phyloP scores from a whole-genome alignment of 2,329 filamentous ascomycete species.

The Pseudogymnoascus sp. region DNA sequence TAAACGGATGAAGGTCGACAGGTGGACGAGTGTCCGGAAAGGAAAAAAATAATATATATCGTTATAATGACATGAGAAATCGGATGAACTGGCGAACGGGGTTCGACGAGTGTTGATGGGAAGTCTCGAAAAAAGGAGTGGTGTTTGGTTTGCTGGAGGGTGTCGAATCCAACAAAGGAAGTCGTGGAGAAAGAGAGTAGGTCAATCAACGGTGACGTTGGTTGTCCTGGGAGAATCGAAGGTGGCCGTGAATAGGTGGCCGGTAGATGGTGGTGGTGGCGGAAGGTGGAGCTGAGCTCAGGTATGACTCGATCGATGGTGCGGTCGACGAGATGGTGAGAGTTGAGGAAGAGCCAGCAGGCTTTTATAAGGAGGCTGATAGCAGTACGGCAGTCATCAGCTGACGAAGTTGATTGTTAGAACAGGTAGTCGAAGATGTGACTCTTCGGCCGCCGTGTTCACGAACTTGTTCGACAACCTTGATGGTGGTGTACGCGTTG shows the following conservation, averaged over 20 bases:
- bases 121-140: slow-evolving; percentile 9
- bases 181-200: slow-evolving; percentile 17
- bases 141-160: slow-evolving; percentile 12
- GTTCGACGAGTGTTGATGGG: slow-evolving; percentile 2
- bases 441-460: slow-evolving; percentile 35
- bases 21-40: slow-evolving; percentile 25
- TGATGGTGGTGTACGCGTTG: slow-evolving; percentile 8
- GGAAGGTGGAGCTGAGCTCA: background rate
- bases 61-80: slow-evolving; percentile 31
- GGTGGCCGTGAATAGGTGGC: slow-evolving; percentile 12
- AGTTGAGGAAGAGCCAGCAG: slow-evolving; percentile 14
- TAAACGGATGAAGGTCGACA: slow-evolving; percentile 22
- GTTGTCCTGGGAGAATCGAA: slow-evolving; percentile 16
- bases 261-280: background rate
- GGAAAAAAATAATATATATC: slow-evolving; percentile 25
- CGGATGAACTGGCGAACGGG: slow-evolving; percentile 8
- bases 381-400: slow-evolving; percentile 35
- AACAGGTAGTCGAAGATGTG: slow-evolving; percentile 40
- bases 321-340: slow-evolving; percentile 11
- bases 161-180: slow-evolving; percentile 25
- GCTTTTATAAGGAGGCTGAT: slow-evolving; percentile 23
- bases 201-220: slow-evolving; percentile 20
- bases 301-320: slow-evolving; percentile 15
- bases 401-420: slow-evolving; percentile 29
- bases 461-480: slow-evolving; percentile 13